phyloP scores from a whole-genome alignment of 2,329 filamentous ascomycete species.

The Penicillium sp. region DNA sequence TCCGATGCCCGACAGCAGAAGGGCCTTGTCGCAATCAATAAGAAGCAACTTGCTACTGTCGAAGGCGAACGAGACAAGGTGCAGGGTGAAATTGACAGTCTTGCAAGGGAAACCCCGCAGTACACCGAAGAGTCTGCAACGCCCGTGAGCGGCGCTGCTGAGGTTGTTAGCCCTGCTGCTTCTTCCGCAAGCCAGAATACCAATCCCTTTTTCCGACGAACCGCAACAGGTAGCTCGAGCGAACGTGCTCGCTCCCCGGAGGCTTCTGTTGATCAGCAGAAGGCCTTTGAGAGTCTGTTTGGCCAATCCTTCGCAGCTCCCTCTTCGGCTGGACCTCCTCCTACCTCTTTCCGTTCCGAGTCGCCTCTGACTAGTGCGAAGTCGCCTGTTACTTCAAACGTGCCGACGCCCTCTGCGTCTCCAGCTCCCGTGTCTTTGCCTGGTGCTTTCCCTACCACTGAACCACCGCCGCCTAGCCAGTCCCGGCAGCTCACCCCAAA shows the following conservation, averaged over 20 bases:
- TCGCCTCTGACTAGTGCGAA: slow-evolving; percentile 43
- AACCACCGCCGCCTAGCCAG: slow-evolving; percentile 63
- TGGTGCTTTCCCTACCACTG: slow-evolving; percentile 25
- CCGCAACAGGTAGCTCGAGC: slow-evolving; percentile 45
- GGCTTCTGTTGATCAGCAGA: slow-evolving; percentile 52
- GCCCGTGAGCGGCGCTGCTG: slow-evolving; percentile 42
- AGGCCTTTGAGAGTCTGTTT: slow-evolving; percentile 82
- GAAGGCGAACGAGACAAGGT: slow-evolving; percentile 87
- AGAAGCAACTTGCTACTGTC: slow-evolving; percentile 89
- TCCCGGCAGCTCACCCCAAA: slow-evolving; percentile 75
- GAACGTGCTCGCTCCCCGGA: slow-evolving; percentile 52
- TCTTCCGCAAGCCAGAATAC: slow-evolving; percentile 67
- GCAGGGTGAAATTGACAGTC: slow-evolving; percentile 70
- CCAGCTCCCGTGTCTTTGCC: slow-evolving; percentile 49
- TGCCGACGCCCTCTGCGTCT: slow-evolving; percentile 61
- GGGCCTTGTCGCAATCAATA: slow-evolving; percentile 94
- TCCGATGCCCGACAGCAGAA: slow-evolving; percentile 93
- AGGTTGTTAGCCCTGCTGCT: slow-evolving; percentile 64
- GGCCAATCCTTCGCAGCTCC: slow-evolving; percentile 62
- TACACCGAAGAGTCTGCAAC: slow-evolving; percentile 51
- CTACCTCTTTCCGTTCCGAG: slow-evolving; percentile 62
- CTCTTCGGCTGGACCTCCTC: slow-evolving; percentile 46
- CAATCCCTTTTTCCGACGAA: slow-evolving; percentile 87
- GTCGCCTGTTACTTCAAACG: slow-evolving; percentile 48
- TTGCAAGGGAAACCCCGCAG: slow-evolving; percentile 60